Evolutionary conservation across 331 rosid species (phyloP).

Genomic region (Prunus yedoensis): DNA sequence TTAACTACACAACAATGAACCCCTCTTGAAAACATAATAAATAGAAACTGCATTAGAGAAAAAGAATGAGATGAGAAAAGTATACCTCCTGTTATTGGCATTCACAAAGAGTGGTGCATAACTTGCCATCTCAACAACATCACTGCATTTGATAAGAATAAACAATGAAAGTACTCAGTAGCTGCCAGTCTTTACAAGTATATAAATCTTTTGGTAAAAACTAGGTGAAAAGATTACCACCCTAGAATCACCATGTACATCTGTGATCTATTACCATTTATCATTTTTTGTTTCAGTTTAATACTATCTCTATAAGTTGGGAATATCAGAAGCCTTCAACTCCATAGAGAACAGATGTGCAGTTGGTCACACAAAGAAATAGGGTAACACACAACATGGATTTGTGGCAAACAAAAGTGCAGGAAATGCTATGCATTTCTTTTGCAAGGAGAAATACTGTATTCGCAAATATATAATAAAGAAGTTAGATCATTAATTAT

Average conservation of each 20-base stretch:
- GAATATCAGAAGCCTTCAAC: not conserved
- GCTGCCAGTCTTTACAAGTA: not conserved
- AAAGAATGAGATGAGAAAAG: constrained; percentile 12
- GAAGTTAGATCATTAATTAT: too few relatives aligned
- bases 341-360: not conserved
- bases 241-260: not conserved
- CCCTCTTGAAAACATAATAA: not conserved
- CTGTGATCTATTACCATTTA: too few relatives aligned
- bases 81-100: constrained; percentile 54
- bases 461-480: not conserved
- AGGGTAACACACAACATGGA: not conserved
- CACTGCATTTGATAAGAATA: constrained; percentile 45
- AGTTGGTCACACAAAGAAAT: not conserved
- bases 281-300: too few relatives aligned
- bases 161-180: constrained; percentile 11
- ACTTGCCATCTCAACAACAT: constrained; percentile 65
- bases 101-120: constrained; percentile 85
- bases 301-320: too few relatives aligned
- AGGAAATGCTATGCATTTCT: not conserved
- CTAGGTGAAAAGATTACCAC: not conserved
- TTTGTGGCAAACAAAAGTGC: not conserved
- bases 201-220: not conserved
- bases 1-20: constrained; percentile 2
- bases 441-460: not conserved
- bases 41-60: not conserved